Evolutionary conservation across 164 flowering plant genomes (phyloP).

Genomic region (Dillenia suffruticosa): DNA sequence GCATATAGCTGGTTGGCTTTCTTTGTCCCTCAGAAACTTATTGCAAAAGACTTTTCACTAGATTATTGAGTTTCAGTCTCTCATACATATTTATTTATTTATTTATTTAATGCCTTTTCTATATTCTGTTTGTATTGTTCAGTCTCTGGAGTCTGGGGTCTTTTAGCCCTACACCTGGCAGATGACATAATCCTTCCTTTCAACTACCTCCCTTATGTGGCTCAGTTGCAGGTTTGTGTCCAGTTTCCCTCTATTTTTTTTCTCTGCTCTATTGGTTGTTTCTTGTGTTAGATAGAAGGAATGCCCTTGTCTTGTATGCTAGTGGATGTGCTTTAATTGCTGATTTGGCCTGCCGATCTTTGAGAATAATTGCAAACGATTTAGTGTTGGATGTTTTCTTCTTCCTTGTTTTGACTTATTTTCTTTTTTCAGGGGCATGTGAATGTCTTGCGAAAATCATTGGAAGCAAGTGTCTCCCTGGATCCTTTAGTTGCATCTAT

Average conservation of each 20-base stretch:
- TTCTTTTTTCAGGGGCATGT: slow-evolving; percentile 42
- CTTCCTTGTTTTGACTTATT: too few species aligned
- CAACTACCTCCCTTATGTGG: slow-evolving; percentile 66
- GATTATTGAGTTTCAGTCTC: not conserved
- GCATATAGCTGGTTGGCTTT: slow-evolving; percentile 73
- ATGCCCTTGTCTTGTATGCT: too few species aligned
- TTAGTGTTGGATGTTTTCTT: too few species aligned
- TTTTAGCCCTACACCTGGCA: slow-evolving; percentile 75
- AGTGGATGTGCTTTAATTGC: too few species aligned
- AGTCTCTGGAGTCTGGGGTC: slow-evolving; percentile 96
- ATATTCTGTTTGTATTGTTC: slow-evolving; percentile 5
- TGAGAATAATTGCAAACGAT: too few species aligned
- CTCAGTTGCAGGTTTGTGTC: slow-evolving; percentile 54
- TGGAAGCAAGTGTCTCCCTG: slow-evolving; percentile 42
- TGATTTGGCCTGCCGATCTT: too few species aligned
- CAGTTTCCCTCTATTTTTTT: not conserved
- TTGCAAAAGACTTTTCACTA: not conserved
- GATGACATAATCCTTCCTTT: slow-evolving; percentile 81
- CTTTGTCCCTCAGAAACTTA: not conserved
- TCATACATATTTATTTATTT: not conserved
- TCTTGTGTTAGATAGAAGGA: not conserved
- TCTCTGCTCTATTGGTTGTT: not conserved
- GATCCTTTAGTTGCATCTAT: slow-evolving; percentile 48
- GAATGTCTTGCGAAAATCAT: slow-evolving; percentile 31
- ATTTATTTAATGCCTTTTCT: not conserved